These are phyloP conservation scores for Pythium phragmiticola DNA, from an alignment of 352 stramenopile genomes.

Conservation along the genomic window DNA sequence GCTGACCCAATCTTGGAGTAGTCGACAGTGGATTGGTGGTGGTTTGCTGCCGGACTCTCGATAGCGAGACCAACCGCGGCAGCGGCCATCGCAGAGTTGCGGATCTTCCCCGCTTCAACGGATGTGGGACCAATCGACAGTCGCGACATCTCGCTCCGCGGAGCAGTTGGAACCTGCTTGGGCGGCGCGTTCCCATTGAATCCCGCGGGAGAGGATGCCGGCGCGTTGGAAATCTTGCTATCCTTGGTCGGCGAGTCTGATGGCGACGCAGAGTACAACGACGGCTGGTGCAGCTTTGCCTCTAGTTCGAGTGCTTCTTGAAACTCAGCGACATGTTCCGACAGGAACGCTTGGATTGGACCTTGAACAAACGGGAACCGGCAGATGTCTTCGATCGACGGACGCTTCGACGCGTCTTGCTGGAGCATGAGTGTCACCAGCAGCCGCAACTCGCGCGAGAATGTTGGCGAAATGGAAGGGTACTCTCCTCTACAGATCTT, in stretches of 20 bases:
- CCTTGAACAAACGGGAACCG: slow-evolving; percentile 85
- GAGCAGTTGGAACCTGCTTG: slow-evolving; percentile 14
- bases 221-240: slow-evolving; percentile 28
- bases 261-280: slow-evolving; percentile 35
- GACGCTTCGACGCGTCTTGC: slow-evolving; percentile 80
- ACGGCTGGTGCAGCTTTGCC: slow-evolving; percentile 85
- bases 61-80: slow-evolving; percentile 33
- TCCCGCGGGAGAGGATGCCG: slow-evolving; percentile 32
- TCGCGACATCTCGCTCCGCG: slow-evolving; percentile 11
- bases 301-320: slow-evolving; percentile 84
- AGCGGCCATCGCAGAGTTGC: slow-evolving; percentile 56
- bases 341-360: slow-evolving; percentile 83
- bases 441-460: slow-evolving; percentile 78
- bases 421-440: slow-evolving; percentile 88
- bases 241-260: neutral
- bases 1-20: slow-evolving; percentile 38
- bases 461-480: slow-evolving; percentile 68
- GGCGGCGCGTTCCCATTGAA: slow-evolving; percentile 9
- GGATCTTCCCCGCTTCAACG: slow-evolving; percentile 34
- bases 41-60: slow-evolving; percentile 34
- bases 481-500: slow-evolving; percentile 90
- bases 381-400: slow-evolving; percentile 89
- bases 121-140: slow-evolving; percentile 11
- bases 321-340: slow-evolving; percentile 83
- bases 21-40: slow-evolving; percentile 35